These are phyloP conservation scores for Canavalia ensiformis DNA, from an alignment of 306 rosid genomes.

Conservation along the genomic window DNA sequence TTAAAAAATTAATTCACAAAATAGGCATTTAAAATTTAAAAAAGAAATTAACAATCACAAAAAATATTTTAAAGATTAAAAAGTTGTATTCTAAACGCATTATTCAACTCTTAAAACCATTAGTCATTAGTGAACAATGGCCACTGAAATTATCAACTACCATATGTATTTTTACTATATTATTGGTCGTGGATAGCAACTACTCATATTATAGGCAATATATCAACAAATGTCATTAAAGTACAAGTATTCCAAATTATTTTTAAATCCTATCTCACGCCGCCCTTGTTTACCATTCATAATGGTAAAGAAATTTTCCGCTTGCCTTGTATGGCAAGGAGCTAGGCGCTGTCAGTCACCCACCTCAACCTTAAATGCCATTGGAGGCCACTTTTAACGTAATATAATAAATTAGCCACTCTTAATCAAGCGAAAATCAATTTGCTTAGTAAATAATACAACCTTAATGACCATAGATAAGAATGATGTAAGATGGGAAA, in stretches of 20 bases:
- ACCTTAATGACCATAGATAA: slow-evolving; percentile 44
- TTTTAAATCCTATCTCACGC: slow-evolving; percentile 34
- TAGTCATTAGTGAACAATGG: no score
- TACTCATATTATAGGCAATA: not conserved
- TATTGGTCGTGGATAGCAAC: slow-evolving; percentile 10
- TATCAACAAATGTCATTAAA: slow-evolving; percentile 28
- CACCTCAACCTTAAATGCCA: slow-evolving; percentile 16
- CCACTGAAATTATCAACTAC: no score
- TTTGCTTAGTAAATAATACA: slow-evolving; percentile 31
- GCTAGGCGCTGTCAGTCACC: slow-evolving; percentile 7
- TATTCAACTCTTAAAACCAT: no score
- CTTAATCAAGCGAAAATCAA: slow-evolving; percentile 7
- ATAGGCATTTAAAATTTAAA: no score
- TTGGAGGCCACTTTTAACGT: not conserved
- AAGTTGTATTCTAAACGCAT: no score
- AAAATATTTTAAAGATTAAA: no score
- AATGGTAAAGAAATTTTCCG: not conserved
- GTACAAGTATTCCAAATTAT: slow-evolving; percentile 21
- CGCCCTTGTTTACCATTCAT: slow-evolving; percentile 17
- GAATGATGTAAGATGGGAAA: slow-evolving; percentile 48
- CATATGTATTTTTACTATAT: not conserved
- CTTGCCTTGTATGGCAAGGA: slow-evolving; percentile 26
- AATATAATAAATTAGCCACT: not conserved
- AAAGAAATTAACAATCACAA: no score
- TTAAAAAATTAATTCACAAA: no score